A percentile compares a stretch with the other conserved stretches of the same genome.
These are phyloP conservation scores for Hymenoscyphus repandus DNA, from an alignment of 2,329 filamentous ascomycete genomes.

Conservation along the genomic window DNA sequence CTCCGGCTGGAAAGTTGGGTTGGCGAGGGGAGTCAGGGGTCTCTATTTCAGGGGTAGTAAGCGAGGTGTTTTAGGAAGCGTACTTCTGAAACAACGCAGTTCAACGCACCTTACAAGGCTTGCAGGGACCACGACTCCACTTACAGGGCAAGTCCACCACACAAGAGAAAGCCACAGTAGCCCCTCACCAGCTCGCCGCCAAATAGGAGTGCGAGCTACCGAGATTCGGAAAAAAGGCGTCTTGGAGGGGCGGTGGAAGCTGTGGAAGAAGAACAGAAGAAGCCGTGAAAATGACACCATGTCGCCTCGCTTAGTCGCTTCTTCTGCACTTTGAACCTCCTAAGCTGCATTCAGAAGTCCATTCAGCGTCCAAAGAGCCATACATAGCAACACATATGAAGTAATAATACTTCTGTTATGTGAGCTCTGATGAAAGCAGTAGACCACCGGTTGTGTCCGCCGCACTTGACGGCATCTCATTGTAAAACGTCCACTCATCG, in stretches of 20 bases:
- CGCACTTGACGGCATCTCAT: not conserved
- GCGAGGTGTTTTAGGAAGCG: conserved; percentile 21
- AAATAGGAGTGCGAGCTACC: not conserved
- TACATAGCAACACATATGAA: no score
- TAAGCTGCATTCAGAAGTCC: not conserved
- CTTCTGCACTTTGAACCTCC: not conserved
- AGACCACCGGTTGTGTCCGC: no score
- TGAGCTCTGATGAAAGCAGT: no score
- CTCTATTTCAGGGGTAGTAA: conserved; percentile 7
- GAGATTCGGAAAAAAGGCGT: not conserved
- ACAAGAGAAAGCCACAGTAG: not conserved
- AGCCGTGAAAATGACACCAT: not conserved
- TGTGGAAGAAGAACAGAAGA: not conserved
- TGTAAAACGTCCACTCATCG: not conserved
- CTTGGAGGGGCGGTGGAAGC: no score
- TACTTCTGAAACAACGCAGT: conserved; percentile 17
- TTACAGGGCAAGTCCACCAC: no score
- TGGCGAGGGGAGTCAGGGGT: conserved; percentile 2
- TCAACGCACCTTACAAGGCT: not conserved
- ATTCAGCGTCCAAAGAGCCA: not conserved
- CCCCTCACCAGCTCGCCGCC: not conserved
- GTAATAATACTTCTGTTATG: no score
- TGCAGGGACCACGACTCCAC: not conserved
- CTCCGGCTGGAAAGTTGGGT: conserved; percentile 1
- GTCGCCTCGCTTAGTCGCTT: not conserved